These are phyloP conservation scores for Dactylellina leptospora DNA, from an alignment of 2,329 filamentous ascomycete genomes.

Conservation along the genomic window DNA sequence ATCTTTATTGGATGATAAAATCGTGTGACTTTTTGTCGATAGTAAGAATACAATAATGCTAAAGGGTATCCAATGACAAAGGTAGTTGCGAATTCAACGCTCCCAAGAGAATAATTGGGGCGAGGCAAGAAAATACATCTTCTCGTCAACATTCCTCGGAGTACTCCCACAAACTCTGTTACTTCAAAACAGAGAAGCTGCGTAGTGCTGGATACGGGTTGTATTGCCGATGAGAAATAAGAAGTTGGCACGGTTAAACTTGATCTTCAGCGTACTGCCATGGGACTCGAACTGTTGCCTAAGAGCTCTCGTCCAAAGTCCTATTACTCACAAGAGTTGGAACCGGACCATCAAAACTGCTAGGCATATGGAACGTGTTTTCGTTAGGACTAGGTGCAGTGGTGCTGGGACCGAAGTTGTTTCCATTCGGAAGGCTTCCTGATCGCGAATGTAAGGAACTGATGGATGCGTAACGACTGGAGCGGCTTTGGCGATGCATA, in stretches of 20 bases:
- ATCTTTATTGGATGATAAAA: too few relatives aligned
- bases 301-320: constrained; percentile 8
- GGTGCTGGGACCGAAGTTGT: neutral
- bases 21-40: too few relatives aligned
- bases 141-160: too few relatives aligned
- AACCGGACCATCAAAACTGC: constrained; percentile 29
- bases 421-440: neutral
- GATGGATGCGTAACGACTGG: constrained; percentile 9
- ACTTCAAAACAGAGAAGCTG: too few relatives aligned
- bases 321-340: neutral
- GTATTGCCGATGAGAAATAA: too few relatives aligned
- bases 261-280: constrained; percentile 25
- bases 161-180: too few relatives aligned
- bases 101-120: too few relatives aligned
- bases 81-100: too few relatives aligned
- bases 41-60: too few relatives aligned
- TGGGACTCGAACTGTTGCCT: constrained; percentile 10
- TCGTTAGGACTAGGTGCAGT: neutral
- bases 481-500: constrained; percentile 5
- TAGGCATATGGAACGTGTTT: constrained; percentile 33
- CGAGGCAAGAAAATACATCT: too few relatives aligned
- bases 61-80: too few relatives aligned
- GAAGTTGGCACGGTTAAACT: constrained; percentile 17
- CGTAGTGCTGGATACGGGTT: too few relatives aligned
- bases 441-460: neutral